A percentile compares a stretch with the other conserved stretches of the same genome.
Evolutionary conservation across 768 basidiomycete species (phyloP).

Genomic region (Calocera viscosa): DNA sequence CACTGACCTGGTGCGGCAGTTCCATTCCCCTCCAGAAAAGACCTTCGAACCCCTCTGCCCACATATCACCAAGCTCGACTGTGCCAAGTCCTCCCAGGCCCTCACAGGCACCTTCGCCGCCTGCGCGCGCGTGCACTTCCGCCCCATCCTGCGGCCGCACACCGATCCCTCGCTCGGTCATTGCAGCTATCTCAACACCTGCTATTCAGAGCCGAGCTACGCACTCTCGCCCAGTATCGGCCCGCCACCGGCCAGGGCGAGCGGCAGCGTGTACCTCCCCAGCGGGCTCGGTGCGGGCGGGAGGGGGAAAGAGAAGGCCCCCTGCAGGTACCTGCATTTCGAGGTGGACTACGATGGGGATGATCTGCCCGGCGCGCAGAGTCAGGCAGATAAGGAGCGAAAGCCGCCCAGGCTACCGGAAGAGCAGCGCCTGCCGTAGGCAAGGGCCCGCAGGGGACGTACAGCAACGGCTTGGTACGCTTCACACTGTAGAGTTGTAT

Average conservation of each 20-base stretch:
- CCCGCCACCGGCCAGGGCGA: constrained; percentile 37
- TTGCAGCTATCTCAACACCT: constrained; percentile 94
- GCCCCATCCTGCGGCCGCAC: constrained; percentile 78
- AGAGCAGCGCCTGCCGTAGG: constrained; percentile 35
- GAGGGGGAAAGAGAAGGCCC: constrained; percentile 80
- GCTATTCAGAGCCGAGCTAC: constrained; percentile 88
- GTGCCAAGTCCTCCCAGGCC: constrained; percentile 44
- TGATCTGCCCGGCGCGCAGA: constrained; percentile 26
- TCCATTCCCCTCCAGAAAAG: constrained; percentile 35
- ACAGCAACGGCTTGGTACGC: constrained; percentile 21
- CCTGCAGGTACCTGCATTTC: constrained; percentile 81
- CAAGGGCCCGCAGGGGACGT: constrained; percentile 47
- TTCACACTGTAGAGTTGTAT: neutral
- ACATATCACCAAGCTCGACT: constrained; percentile 75
- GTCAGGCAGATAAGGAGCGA: constrained; percentile 24
- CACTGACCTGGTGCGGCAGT: neutral
- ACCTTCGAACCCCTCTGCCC: constrained; percentile 80
- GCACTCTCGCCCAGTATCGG: constrained; percentile 78
- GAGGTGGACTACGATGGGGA: constrained; percentile 69
- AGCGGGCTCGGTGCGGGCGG: constrained; percentile 82
- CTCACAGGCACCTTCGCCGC: constrained; percentile 14
- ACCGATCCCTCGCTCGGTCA: constrained; percentile 84
- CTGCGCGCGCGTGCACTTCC: constrained; percentile 53
- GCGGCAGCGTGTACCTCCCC: constrained; percentile 56
- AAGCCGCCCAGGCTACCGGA: constrained; percentile 37